These are phyloP conservation scores for Exophiala mesophila DNA, from an alignment of 2,329 filamentous ascomycete species.

Conservation along the genomic window DNA sequence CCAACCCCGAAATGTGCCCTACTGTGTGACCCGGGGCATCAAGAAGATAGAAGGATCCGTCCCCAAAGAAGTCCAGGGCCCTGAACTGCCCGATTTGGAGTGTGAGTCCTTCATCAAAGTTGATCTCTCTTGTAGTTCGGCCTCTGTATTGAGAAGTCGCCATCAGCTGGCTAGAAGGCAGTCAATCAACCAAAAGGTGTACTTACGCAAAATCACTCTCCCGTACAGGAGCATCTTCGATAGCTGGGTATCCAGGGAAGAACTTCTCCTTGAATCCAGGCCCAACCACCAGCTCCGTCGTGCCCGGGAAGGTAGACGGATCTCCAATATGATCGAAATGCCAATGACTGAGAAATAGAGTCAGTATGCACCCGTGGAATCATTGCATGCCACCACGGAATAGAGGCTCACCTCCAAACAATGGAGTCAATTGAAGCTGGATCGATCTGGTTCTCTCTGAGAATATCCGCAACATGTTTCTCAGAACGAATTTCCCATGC, in stretches of 20 bases:
- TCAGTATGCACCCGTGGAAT: background rate
- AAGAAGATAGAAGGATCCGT: slow-evolving; percentile 40
- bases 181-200: background rate
- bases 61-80: slow-evolving; percentile 39
- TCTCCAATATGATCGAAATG: slow-evolving; percentile 47
- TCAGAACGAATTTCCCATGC: slow-evolving; percentile 14
- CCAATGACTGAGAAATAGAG: slow-evolving; percentile 23
- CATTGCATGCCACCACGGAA: background rate
- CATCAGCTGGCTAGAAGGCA: background rate
- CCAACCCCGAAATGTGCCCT: slow-evolving; percentile 47
- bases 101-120: background rate
- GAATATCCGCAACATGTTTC: slow-evolving; percentile 16
- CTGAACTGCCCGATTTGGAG: slow-evolving; percentile 32
- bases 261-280: slow-evolving; percentile 46
- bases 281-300: slow-evolving; percentile 48
- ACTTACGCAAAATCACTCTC: slow-evolving; percentile 32
- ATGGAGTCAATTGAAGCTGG: slow-evolving; percentile 3
- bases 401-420: slow-evolving; percentile 8
- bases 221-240: slow-evolving; percentile 32
- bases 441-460: slow-evolving; percentile 11
- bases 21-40: slow-evolving; percentile 44
- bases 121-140: slow-evolving; percentile 1
- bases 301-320: slow-evolving; percentile 41
- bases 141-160: background rate
- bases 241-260: slow-evolving; percentile 45